A percentile compares a stretch with the other conserved stretches of the same genome.
phyloP scores from a whole-genome alignment of 192 early-diverging fungal genomes.

The Helicostylum pulchrum region DNA sequence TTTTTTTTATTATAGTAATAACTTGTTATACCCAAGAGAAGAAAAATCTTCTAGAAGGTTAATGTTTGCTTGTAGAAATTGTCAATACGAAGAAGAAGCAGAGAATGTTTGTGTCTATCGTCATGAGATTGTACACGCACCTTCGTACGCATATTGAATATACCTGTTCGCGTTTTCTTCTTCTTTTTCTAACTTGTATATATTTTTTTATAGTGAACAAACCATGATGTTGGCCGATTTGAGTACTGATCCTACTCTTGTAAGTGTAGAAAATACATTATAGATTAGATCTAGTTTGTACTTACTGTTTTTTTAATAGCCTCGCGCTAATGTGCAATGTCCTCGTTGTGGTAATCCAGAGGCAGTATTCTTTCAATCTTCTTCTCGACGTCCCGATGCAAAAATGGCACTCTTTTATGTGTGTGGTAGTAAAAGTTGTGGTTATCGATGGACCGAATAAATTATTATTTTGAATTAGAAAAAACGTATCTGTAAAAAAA shows the following conservation, averaged over 20 bases:
- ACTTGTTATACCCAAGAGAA: constrained; percentile 79
- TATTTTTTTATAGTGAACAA: constrained; percentile 46
- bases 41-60: constrained; percentile 51
- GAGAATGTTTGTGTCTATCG: constrained; percentile 71
- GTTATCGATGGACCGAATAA: constrained; percentile 64
- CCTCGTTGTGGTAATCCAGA: constrained; percentile 55
- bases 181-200: neutral
- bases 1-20: constrained; percentile 52
- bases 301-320: constrained; percentile 33
- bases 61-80: constrained; percentile 76
- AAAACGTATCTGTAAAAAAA: neutral
- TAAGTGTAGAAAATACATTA: constrained; percentile 14
- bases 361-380: constrained; percentile 79
- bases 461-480: neutral
- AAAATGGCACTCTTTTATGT: constrained; percentile 82
- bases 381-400: constrained; percentile 63
- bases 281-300: neutral
- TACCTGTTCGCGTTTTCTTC: neutral
- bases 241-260: constrained; percentile 71
- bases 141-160: constrained; percentile 36
- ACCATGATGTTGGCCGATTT: constrained; percentile 75
- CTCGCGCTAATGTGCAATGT: constrained; percentile 62
- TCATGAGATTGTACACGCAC: constrained; percentile 64
- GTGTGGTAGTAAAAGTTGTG: constrained; percentile 64
- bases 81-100: constrained; percentile 67